Evolutionary conservation across 148 eudicot genomes (phyloP).

Genomic region (Silene latifolia): DNA sequence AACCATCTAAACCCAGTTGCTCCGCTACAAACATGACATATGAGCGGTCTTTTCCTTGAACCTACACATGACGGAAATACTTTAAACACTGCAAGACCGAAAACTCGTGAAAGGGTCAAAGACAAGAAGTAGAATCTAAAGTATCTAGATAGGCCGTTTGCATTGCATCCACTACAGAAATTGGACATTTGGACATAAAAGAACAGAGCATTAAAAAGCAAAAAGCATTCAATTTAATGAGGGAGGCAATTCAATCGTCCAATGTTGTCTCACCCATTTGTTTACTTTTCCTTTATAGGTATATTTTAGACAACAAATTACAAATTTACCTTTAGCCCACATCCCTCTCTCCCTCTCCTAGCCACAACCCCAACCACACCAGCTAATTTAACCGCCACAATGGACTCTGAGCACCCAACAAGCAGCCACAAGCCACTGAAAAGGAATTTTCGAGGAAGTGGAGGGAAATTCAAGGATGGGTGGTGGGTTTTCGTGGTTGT

Average conservation of each 20-base stretch:
- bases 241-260: neutral
- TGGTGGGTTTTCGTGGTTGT: too few relatives aligned
- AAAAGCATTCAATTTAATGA: neutral
- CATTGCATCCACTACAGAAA: neutral
- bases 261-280: too few relatives aligned
- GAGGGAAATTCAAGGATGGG: too few relatives aligned
- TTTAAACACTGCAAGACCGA: neutral
- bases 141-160: neutral
- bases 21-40: conserved; percentile 68
- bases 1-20: conserved; percentile 82
- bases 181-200: neutral
- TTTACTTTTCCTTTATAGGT: too few relatives aligned
- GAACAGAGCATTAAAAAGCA: neutral
- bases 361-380: neutral
- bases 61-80: conserved; percentile 36
- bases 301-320: too few relatives aligned
- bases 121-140: neutral
- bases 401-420: too few relatives aligned
- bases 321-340: too few relatives aligned
- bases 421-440: too few relatives aligned
- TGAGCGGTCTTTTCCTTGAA: conserved; percentile 92
- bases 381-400: too few relatives aligned
- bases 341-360: neutral
- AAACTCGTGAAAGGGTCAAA: neutral
- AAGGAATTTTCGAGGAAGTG: too few relatives aligned